Base-by-base conservation (phyloP, 495 filamentous ascomycete species). In the Patellaria atrata region DNA sequence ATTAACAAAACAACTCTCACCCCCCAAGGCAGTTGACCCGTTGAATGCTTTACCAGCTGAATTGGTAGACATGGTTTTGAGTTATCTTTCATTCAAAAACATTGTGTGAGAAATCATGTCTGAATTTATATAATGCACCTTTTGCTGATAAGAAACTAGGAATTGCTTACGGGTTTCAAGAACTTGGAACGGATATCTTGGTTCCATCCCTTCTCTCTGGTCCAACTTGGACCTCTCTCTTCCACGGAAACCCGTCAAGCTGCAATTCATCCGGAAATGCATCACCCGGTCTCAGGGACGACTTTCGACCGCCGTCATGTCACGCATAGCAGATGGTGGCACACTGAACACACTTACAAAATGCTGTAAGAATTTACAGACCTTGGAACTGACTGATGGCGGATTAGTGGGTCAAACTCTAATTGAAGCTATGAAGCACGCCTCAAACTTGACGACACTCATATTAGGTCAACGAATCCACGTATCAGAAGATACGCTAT, bases 91-190 rank as follows among this genome's bases (percentile, higher is more conserved):
- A n/a, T 57, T 59, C 43, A 38, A 36, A 16, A 35, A 38, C 17
- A 36, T 45, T 28, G 38, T 48, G 39, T 42, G 30, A 28, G 39
- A 15, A 31, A 33, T 21, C 41, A 49, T 15, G 29, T 35, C n/a
- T n/a, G n/a, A n/a, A n/a, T n/a, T n/a, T n/a, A n/a, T n/a, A n/a
- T n/a, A n/a, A n/a, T n/a, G n/a, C n/a, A n/a, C n/a, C n/a, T n/a
- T n/a, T n/a, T n/a, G n/a, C n/a, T n/a, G n/a, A n/a, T n/a, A n/a
- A n/a, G n/a, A n/a, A n/a, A n/a, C n/a, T 30, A 69, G 68, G 9
- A 56, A 50, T 21, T 60, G 65, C 23, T 49, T 67, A 5, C 60
- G 67, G 0, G 70, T 77, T 5, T 70, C 61, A 6, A 67, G 63
- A 49, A 35, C 46, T 32, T 77, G 72, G 72, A 48, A 57, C 11